Evolutionary conservation across 2,329 filamentous ascomycete species (phyloP).

Genomic region (Gnomoniopsis smithogilvyi): DNA sequence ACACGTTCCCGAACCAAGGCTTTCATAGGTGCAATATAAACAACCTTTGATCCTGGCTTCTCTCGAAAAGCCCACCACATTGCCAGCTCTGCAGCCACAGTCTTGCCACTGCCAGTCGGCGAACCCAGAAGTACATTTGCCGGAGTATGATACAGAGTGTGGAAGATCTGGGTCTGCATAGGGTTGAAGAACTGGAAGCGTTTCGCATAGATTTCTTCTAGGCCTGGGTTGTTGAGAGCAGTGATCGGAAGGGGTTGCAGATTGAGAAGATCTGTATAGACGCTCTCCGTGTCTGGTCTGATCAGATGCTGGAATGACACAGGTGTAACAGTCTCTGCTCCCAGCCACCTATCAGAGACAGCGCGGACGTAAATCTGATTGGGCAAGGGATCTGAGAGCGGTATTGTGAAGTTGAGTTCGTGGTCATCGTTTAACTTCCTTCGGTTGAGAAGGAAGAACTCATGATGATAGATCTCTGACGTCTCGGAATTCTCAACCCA

Average conservation of each 20-base stretch:
- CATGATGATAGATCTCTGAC: conserved; percentile 95
- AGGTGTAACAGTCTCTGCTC: conserved; percentile 90
- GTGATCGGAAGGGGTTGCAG: conserved; percentile 85
- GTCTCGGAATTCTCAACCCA: conserved; percentile 99
- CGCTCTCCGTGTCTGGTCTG: conserved; percentile 92
- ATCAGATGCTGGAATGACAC: conserved; percentile 98
- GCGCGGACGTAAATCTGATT: conserved; percentile 95
- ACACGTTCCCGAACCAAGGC: conserved; percentile 94
- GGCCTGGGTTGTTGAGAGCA: conserved; percentile 78
- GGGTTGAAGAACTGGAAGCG: conserved; percentile 97
- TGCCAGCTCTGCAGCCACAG: conserved; percentile 88
- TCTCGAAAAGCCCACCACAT: conserved; percentile 99
- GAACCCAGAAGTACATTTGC: conserved; percentile 93
- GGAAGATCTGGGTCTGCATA: conserved; percentile 99
- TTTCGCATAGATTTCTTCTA: conserved; percentile 86
- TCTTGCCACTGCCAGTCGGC: conserved; percentile 96
- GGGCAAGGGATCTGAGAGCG: conserved; percentile 85
- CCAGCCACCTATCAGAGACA: conserved; percentile 93
- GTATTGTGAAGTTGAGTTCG: conserved; percentile 96
- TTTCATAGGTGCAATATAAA: conserved; percentile 99
- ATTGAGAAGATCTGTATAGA: conserved; percentile 92
- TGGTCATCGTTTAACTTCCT: conserved; percentile 94
- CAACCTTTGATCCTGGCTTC: conserved; percentile 90
- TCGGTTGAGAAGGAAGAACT: conserved; percentile 90
- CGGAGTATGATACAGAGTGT: conserved; percentile 88